A percentile compares a stretch with the other conserved stretches of the same genome.
These are phyloP conservation scores for Talaromyces sp. DNA, from an alignment of 2,329 filamentous ascomycete species.

Conservation along the genomic window DNA sequence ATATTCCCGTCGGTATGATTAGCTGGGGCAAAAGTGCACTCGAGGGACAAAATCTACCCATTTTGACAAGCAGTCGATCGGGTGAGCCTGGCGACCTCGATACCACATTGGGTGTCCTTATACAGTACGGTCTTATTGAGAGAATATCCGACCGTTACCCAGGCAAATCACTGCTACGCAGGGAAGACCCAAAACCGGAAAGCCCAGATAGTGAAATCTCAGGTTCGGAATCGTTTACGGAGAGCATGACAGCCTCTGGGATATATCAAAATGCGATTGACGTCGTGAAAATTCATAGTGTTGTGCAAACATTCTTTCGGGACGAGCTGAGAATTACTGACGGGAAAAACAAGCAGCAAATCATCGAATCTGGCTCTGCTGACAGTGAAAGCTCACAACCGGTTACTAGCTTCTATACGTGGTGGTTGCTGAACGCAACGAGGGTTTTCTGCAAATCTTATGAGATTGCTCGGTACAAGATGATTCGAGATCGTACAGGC, in stretches of 20 bases:
- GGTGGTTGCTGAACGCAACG: slow-evolving; percentile 43
- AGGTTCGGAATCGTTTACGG: slow-evolving; percentile 31
- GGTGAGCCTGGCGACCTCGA: slow-evolving; percentile 42
- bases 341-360: slow-evolving; percentile 26
- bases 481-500: slow-evolving; percentile 26
- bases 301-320: slow-evolving; percentile 47
- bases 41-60: slow-evolving; percentile 32
- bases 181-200: neutral
- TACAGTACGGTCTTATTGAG: slow-evolving; percentile 46
- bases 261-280: slow-evolving; percentile 38
- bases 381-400: slow-evolving; percentile 19
- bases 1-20: slow-evolving; percentile 64
- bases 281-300: slow-evolving; percentile 46
- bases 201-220: slow-evolving; percentile 12
- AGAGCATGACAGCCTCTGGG: slow-evolving; percentile 34
- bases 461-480: slow-evolving; percentile 38
- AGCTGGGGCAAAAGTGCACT: slow-evolving; percentile 48
- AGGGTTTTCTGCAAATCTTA: slow-evolving; percentile 43
- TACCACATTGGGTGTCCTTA: slow-evolving; percentile 44
- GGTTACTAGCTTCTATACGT: slow-evolving; percentile 34
- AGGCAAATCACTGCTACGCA: slow-evolving; percentile 2
- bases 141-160: slow-evolving; percentile 35
- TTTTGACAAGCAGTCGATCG: slow-evolving; percentile 35
- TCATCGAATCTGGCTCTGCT: neutral
- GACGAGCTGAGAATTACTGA: slow-evolving; percentile 43